Conservation (phyloP, 345 rosid genomes). For the Gossypium bickii region DNA sequence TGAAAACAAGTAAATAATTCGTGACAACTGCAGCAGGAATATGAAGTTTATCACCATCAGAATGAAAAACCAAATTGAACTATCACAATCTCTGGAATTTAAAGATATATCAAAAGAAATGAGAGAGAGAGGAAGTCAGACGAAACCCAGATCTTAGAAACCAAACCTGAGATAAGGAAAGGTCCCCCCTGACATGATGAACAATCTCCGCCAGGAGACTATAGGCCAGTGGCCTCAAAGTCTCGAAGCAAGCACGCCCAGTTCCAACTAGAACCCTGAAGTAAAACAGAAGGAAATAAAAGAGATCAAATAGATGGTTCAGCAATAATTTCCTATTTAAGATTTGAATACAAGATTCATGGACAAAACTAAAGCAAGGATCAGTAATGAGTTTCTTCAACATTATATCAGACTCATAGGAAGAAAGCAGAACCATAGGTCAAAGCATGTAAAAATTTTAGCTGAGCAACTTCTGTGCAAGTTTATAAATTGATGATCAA, state of each 20-base stretch:
- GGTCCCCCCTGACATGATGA: conserved; percentile 92
- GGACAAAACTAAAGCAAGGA: conserved; percentile 2
- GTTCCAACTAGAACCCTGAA: conserved; percentile 92
- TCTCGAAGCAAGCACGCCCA: conserved; percentile 96
- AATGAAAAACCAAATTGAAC: not conserved
- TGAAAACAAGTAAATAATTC: conserved; percentile 90
- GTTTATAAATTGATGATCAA: not conserved
- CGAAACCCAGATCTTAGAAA: conserved; percentile 2
- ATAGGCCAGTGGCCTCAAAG: conserved; percentile 96
- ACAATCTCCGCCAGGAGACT: conserved; percentile 97
- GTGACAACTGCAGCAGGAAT: conserved; percentile 64
- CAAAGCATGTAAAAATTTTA: not conserved
- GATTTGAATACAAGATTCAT: not conserved
- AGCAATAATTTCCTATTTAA: not conserved
- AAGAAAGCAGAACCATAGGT: not conserved
- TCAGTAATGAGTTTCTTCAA: not conserved
- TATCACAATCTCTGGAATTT: not conserved
- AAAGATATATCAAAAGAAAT: not conserved
- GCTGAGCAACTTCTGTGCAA: not conserved
- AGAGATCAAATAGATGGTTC: conserved; percentile 1
- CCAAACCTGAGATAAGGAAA: conserved; percentile 77
- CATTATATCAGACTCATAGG: not conserved
- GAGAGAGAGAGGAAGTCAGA: not conserved
- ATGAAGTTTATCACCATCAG: conserved; percentile 17
- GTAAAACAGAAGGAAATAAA: conserved; percentile 8